Conservation (phyloP, 1,284 basidiomycete genomes). For the Pseudozyma sp. region DNA sequence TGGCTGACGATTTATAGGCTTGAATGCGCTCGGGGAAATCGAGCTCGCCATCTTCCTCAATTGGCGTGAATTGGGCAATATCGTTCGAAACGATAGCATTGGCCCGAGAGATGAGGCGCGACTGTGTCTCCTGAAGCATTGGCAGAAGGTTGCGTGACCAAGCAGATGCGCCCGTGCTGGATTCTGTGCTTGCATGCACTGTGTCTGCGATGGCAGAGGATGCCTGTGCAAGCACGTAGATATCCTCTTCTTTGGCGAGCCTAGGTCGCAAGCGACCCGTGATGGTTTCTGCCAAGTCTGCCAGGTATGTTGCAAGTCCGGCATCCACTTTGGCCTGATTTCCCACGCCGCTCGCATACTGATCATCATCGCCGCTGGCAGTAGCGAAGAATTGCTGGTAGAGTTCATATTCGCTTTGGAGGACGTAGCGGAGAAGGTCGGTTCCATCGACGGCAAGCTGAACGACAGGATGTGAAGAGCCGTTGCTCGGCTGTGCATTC, state of each 20-base stretch:
- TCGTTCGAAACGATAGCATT: conserved; percentile 26
- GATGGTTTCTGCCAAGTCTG: conserved; percentile 31
- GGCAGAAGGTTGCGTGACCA: conserved; percentile 22
- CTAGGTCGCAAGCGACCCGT: conserved; percentile 19
- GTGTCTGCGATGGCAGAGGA: conserved; percentile 11
- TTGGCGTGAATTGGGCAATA: conserved; percentile 31
- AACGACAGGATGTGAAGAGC: conserved; percentile 1
- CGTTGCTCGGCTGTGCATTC: neutral
- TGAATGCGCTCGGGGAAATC: conserved; percentile 41
- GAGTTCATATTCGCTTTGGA: conserved; percentile 27
- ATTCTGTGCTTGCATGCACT: neutral
- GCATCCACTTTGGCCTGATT: conserved; percentile 2
- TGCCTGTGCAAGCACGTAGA: conserved; percentile 20
- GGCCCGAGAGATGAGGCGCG: conserved; percentile 31
- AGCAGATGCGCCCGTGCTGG: neutral
- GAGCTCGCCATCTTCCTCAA: conserved; percentile 34
- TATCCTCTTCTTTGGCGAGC: conserved; percentile 29
- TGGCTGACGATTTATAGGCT: conserved; percentile 8
- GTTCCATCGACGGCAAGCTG: conserved; percentile 14
- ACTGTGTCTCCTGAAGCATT: conserved; percentile 34
- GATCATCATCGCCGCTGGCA: neutral
- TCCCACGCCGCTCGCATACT: neutral
- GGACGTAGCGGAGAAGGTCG: conserved; percentile 7
- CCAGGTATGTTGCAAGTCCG: conserved; percentile 13
- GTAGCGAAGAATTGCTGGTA: conserved; percentile 33